phyloP scores from a whole-genome alignment of 495 filamentous ascomycete genomes.

The Parachaetomium inaequale region DNA sequence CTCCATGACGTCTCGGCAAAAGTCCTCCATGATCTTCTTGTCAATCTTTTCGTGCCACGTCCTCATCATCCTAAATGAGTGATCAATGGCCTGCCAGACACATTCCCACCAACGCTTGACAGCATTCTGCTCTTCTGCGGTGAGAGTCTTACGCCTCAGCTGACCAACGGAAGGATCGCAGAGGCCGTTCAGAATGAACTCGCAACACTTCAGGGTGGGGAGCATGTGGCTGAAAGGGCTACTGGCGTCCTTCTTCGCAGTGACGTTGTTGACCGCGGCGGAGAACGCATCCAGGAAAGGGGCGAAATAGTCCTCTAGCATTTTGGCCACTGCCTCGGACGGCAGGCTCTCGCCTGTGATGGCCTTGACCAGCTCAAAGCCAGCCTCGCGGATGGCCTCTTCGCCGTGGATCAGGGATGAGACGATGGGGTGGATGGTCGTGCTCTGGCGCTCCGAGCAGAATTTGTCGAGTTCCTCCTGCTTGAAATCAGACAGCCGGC shows the following conservation, averaged over 20 bases:
- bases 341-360: slow-evolving; percentile 67
- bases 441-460: slow-evolving; percentile 55
- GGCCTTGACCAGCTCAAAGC: slow-evolving; percentile 74
- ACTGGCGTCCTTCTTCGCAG: slow-evolving; percentile 49
- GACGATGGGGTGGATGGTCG: slow-evolving; percentile 61
- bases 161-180: slow-evolving; percentile 79
- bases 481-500: slow-evolving; percentile 70
- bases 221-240: slow-evolving; percentile 61
- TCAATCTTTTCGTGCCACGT: slow-evolving; percentile 68
- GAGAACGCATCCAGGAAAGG: slow-evolving; percentile 38
- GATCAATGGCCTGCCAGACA: slow-evolving; percentile 71
- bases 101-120: slow-evolving; percentile 75
- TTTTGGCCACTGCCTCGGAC: slow-evolving; percentile 67
- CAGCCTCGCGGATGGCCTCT: slow-evolving; percentile 64
- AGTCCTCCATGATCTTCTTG: slow-evolving; percentile 76
- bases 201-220: slow-evolving; percentile 66
- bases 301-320: slow-evolving; percentile 59
- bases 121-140: slow-evolving; percentile 57
- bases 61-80: slow-evolving; percentile 81
- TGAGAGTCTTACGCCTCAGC: slow-evolving; percentile 61
- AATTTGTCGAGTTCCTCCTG: slow-evolving; percentile 60
- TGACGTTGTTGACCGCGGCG: slow-evolving; percentile 46
- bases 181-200: slow-evolving; percentile 73
- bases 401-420: slow-evolving; percentile 66
- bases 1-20: slow-evolving; percentile 89